Evolutionary conservation across 169 alveolate species (phyloP).

Genomic region (Theileria orientalis): DNA sequence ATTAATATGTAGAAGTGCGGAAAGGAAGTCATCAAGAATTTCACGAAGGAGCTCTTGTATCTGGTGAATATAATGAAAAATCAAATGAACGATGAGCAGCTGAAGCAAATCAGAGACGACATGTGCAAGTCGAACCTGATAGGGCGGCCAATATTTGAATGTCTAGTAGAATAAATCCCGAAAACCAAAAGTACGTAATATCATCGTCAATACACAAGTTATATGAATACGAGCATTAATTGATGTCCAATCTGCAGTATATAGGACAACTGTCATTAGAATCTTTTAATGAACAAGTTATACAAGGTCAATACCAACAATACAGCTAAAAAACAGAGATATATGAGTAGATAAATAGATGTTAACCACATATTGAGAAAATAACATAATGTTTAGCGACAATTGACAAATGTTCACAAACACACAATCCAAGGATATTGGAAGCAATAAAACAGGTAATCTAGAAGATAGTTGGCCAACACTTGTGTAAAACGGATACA

Average conservation of each 20-base stretch:
- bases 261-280: slow-evolving; percentile 48
- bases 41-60: background rate
- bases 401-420: slow-evolving; percentile 46
- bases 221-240: too few species aligned
- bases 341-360: background rate
- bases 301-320: slow-evolving; percentile 26
- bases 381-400: slow-evolving; percentile 31
- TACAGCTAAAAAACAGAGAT: background rate
- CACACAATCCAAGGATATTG: slow-evolving; percentile 37
- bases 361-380: too few species aligned
- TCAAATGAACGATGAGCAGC: slow-evolving; percentile 4
- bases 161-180: background rate
- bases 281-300: slow-evolving; percentile 32
- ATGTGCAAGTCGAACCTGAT: background rate
- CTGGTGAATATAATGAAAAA: slow-evolving; percentile 10
- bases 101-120: slow-evolving; percentile 3
- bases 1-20: slow-evolving; percentile 4
- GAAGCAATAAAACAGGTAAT: slow-evolving; percentile 54
- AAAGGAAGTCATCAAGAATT: slow-evolving; percentile 6
- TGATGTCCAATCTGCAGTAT: slow-evolving; percentile 12
- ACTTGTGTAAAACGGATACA: background rate
- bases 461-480: background rate
- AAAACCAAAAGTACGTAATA: slow-evolving; percentile 5
- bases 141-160: slow-evolving; percentile 7
- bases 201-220: background rate